phyloP scores from a whole-genome alignment of 2,329 filamentous ascomycete species.

The Colletotrichum phormii region DNA sequence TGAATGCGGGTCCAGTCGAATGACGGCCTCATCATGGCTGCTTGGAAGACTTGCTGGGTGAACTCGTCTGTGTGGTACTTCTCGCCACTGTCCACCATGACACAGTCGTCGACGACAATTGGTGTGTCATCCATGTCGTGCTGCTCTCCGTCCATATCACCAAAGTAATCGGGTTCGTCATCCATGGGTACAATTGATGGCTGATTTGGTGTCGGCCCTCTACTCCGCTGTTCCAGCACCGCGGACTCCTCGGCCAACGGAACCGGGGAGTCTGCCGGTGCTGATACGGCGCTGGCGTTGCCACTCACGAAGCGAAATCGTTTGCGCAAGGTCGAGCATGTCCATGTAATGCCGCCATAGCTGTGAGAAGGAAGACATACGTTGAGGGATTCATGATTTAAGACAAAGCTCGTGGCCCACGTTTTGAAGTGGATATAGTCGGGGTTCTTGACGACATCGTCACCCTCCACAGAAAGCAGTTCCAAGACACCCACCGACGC shows the following conservation, averaged over 20 bases:
- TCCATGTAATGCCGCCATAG: constrained; percentile 77
- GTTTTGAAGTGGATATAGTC: constrained; percentile 74
- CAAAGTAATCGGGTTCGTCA: constrained; percentile 58
- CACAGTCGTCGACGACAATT: constrained; percentile 38
- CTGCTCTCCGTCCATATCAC: constrained; percentile 41
- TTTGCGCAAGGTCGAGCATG: constrained; percentile 74
- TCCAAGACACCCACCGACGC: constrained; percentile 66
- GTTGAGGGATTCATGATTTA: constrained; percentile 63
- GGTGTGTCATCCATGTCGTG: constrained; percentile 38
- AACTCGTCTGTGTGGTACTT: constrained; percentile 55
- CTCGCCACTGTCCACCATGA: constrained; percentile 42
- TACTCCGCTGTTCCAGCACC: constrained; percentile 48
- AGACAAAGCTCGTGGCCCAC: constrained; percentile 73
- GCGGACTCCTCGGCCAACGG: constrained; percentile 51
- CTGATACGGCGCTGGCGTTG: constrained; percentile 51
- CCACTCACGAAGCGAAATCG: constrained; percentile 77
- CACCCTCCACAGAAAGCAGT: constrained; percentile 64
- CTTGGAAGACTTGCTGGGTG: constrained; percentile 54
- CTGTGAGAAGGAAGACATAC: constrained; percentile 64
- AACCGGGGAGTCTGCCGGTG: constrained; percentile 50
- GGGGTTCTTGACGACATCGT: constrained; percentile 53
- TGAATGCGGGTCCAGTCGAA: constrained; percentile 88
- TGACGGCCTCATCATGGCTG: constrained; percentile 57
- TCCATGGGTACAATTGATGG: constrained; percentile 46
- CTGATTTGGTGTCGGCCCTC: constrained; percentile 49